These are phyloP conservation scores for Colletotrichum cereale DNA, from an alignment of 2,329 filamentous ascomycete genomes.

Conservation along the genomic window DNA sequence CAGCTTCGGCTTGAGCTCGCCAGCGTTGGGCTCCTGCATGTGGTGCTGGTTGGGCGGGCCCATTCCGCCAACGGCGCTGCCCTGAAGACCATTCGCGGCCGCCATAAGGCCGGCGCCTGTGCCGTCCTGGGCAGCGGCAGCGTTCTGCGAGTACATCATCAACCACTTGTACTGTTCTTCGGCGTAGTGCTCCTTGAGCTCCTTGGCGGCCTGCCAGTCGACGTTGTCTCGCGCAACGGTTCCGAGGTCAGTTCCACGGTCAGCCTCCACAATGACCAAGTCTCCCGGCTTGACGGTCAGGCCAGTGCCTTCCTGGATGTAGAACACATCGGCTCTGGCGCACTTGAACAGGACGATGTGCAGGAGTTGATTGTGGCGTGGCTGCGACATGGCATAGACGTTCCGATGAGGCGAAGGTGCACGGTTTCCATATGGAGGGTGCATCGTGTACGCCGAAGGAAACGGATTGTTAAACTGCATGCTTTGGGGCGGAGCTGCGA, in stretches of 20 bases:
- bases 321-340: constrained; percentile 94
- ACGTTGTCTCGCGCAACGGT: constrained; percentile 92
- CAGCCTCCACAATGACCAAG: constrained; percentile 96
- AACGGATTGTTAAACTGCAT: constrained; percentile 58
- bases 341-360: constrained; percentile 98
- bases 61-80: constrained; percentile 82
- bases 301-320: constrained; percentile 95
- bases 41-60: constrained; percentile 80
- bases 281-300: constrained; percentile 91
- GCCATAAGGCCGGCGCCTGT: constrained; percentile 73
- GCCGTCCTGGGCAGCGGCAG: constrained; percentile 71
- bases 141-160: constrained; percentile 96
- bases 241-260: constrained; percentile 94
- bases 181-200: constrained; percentile 89
- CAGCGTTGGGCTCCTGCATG: constrained; percentile 76
- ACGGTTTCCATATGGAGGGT: constrained; percentile 60
- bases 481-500: constrained; percentile 51
- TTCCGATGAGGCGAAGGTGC: constrained; percentile 72
- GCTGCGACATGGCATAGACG: constrained; percentile 72
- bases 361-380: constrained; percentile 76
- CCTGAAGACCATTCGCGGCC: constrained; percentile 72
- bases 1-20: constrained; percentile 92
- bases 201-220: constrained; percentile 87
- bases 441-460: constrained; percentile 60
- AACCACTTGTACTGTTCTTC: constrained; percentile 98